Evolutionary conservation across 768 basidiomycete species (phyloP).

Genomic region (Xanthoconium stramineum): DNA sequence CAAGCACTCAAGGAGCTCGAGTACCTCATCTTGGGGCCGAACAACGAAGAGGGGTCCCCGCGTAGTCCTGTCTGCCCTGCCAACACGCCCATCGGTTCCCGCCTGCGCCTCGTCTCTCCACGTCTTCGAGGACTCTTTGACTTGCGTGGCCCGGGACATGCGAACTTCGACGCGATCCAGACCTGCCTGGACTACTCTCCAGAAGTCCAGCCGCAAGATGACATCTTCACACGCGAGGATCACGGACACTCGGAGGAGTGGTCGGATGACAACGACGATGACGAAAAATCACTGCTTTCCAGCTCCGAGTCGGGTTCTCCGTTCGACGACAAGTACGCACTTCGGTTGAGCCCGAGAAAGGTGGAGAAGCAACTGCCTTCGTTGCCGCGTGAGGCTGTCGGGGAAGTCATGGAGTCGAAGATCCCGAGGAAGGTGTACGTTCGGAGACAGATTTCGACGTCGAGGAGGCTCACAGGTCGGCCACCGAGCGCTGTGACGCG

Average conservation of each 20-base stretch:
- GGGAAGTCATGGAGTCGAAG: conserved; percentile 11
- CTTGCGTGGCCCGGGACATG: conserved; percentile 24
- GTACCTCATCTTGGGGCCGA: conserved; percentile 11
- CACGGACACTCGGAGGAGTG: conserved; percentile 14
- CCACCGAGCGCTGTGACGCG: conserved; percentile 1
- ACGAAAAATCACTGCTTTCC: conserved; percentile 19
- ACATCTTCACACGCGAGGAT: conserved; percentile 4
- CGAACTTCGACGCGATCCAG: conserved; percentile 22
- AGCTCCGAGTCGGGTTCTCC: conserved; percentile 1
- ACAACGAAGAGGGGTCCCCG: conserved; percentile 11
- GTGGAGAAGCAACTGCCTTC: conserved; percentile 16
- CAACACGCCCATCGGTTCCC: conserved; percentile 21
- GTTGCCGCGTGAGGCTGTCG: conserved; percentile 1
- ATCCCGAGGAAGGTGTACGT: conserved; percentile 22
- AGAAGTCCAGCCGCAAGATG: background rate
- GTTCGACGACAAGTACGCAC: conserved; percentile 25
- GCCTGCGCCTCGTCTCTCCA: conserved; percentile 19
- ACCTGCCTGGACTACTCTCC: conserved; percentile 25
- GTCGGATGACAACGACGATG: conserved; percentile 28
- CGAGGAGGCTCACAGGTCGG: conserved; percentile 8
- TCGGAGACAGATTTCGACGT: conserved; percentile 14
- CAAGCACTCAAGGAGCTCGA: conserved; percentile 23
- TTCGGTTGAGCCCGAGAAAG: conserved; percentile 3
- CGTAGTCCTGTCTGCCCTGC: conserved; percentile 16
- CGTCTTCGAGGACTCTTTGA: conserved; percentile 33